Conservation (phyloP, 2,329 filamentous ascomycete species). For the Diaporthe vexans region DNA sequence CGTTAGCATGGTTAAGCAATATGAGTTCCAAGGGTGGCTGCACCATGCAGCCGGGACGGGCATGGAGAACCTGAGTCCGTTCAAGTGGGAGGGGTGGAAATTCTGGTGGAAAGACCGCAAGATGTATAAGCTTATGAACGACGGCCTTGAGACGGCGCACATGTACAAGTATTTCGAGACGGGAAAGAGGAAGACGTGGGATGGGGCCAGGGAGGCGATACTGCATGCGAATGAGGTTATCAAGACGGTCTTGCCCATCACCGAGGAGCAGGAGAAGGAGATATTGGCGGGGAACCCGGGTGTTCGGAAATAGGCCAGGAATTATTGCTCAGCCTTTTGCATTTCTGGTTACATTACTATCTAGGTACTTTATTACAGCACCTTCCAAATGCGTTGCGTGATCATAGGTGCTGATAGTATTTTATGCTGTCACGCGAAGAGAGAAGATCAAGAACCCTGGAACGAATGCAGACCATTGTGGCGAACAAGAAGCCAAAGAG, state of each 20-base stretch:
- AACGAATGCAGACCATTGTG: too few species aligned
- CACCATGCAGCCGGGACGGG: constrained; percentile 42
- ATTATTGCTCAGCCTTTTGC: background rate
- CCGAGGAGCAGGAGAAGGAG: constrained; percentile 36
- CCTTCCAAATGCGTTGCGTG: too few species aligned
- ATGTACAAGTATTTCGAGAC: constrained; percentile 42
- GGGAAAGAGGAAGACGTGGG: constrained; percentile 43
- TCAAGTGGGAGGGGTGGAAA: constrained; percentile 41
- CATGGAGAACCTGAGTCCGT: constrained; percentile 41
- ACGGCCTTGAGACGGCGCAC: constrained; percentile 43
- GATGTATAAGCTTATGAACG: constrained; percentile 41
- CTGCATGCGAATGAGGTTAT: constrained; percentile 39
- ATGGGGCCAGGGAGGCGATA: constrained; percentile 41
- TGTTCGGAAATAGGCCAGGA: background rate
- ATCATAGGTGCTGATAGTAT: too few species aligned
- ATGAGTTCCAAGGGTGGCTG: constrained; percentile 41
- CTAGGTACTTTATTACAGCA: too few species aligned
- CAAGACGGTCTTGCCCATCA: constrained; percentile 33
- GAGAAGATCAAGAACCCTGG: too few species aligned
- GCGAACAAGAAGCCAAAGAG: too few species aligned
- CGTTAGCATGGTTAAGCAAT: constrained; percentile 40
- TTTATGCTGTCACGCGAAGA: too few species aligned
- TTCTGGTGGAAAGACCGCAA: constrained; percentile 41
- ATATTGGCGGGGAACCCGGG: constrained; percentile 16
- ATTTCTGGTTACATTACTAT: too few species aligned